Evolutionary conservation across 2,329 filamentous ascomycete species (phyloP), one percentile per base, ranked within the genome.

Genomic region (Scytalidium lignicola): DNA sequence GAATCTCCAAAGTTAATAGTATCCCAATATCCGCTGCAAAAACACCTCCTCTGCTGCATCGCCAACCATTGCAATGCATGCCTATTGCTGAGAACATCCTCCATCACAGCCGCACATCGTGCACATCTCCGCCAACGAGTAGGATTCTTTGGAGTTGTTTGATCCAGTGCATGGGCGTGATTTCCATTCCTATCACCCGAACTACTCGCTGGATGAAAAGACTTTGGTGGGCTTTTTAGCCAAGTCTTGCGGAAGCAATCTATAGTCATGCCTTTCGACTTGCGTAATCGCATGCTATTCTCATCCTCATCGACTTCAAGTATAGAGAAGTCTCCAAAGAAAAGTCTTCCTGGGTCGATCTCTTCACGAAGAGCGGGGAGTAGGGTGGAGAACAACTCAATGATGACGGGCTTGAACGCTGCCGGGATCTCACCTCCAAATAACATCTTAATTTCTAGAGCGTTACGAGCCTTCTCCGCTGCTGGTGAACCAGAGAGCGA

Each of bases 11-110:
- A 43, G n/a, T 48, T 41, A 44, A 65, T 46, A 37, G 57, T 62
- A 58, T 62, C 50, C 62, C 63, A 66, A 54, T 60, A 61, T 17
- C 63, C 64, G 42, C 58, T 56, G 50, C 64, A 66, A 46, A 61
- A 65, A 41, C 64, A 66, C 7, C 62, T 49, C 32, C 62, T 52
- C 47, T 64, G 61, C 54, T 66, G 63, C 62, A 64, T 62, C 43
- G 60, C 54, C 49, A 66, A 39, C 62, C 62, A 66, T 46, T 65
- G 61, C 43, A 65, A 48, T n/a, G 58, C 51, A 18, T 54, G 55
- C 41, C 58, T 62, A 44, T 59, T 54, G 26, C 52, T 58, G 29
- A 60, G 44, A 19, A 62, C 56, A 56, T 66, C 64, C 53, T 65
- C 64, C 58, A 65, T 64, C 1, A 64, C 62, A 17, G 62, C 58